phyloP scores from a whole-genome alignment of 805 yeast species.

The Yarrowia sp. region DNA sequence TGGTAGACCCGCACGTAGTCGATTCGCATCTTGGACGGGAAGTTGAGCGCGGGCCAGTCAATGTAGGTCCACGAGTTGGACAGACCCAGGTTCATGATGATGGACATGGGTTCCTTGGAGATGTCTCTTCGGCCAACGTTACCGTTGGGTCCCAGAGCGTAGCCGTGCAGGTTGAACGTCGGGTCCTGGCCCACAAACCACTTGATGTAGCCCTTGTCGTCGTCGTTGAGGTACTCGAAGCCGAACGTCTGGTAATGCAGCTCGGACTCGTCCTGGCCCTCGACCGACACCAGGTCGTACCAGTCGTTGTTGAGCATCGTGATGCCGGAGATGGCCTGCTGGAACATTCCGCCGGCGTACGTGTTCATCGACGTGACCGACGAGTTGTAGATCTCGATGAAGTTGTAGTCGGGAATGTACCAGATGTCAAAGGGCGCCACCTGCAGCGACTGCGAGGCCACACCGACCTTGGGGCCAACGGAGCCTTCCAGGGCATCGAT shows the following conservation, averaged over 20 bases:
- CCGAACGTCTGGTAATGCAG: conserved; percentile 74
- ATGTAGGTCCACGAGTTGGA: conserved; percentile 94
- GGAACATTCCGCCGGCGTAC: conserved; percentile 91
- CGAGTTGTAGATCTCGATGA: conserved; percentile 71
- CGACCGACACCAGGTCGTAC: conserved; percentile 67
- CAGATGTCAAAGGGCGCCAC: conserved; percentile 94
- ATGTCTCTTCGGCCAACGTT: conserved; percentile 83
- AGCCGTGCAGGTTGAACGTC: conserved; percentile 73
- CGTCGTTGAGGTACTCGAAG: conserved; percentile 77
- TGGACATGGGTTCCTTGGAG: conserved; percentile 91
- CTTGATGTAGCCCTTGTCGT: conserved; percentile 72
- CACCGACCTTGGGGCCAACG: conserved; percentile 60
- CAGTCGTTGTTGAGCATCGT: conserved; percentile 80
- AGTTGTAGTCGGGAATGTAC: conserved; percentile 90
- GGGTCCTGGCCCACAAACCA: conserved; percentile 89
- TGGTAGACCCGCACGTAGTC: conserved; percentile 95
- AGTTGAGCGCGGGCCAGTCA: conserved; percentile 78
- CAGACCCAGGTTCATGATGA: conserved; percentile 85
- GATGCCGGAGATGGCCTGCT: conserved; percentile 87
- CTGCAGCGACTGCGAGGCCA: conserved; percentile 91
- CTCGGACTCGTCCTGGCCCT: conserved; percentile 54
- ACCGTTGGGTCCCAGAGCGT: conserved; percentile 87
- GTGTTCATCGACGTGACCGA: conserved; percentile 81
- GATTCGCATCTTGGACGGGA: conserved; percentile 78
- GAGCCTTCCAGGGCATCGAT: conserved; percentile 92